Conservation (phyloP, 2,329 filamentous ascomycete genomes). For the Kalmusia sp. region DNA sequence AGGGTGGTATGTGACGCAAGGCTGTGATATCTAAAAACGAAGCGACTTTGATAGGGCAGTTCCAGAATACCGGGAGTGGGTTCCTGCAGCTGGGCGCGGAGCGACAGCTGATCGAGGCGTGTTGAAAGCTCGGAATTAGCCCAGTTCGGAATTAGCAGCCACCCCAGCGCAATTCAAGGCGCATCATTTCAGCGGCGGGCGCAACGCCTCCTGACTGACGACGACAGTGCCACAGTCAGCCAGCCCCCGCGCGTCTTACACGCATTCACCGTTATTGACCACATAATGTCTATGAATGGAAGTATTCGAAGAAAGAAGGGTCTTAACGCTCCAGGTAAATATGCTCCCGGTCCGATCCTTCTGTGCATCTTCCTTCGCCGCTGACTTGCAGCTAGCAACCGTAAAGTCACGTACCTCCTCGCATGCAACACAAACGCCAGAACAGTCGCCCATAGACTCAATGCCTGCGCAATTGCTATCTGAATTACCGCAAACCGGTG, state of each 20-base stretch:
- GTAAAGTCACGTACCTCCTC: conserved; percentile 32
- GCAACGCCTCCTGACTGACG: conserved; percentile 10
- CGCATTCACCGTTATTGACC: background rate
- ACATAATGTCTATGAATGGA: conserved; percentile 33
- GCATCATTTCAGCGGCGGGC: conserved; percentile 5
- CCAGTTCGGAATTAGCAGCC: conserved; percentile 8
- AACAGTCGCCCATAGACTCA: conserved; percentile 34
- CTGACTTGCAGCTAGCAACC: conserved; percentile 9
- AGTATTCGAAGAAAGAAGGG: conserved; percentile 31
- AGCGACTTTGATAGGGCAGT: background rate
- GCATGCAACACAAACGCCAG: conserved; percentile 35
- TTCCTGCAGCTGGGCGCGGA: conserved; percentile 15
- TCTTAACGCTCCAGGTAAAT: conserved; percentile 31
- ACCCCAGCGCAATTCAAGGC: conserved; percentile 6
- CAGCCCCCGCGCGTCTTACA: background rate
- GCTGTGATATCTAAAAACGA: background rate
- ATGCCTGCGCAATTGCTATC: conserved; percentile 37
- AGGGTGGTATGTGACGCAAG: background rate
- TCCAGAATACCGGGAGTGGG: conserved; percentile 7
- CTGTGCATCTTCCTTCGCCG: background rate
- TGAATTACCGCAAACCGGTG: conserved; percentile 23
- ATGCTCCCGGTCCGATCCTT: background rate
- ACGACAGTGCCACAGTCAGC: conserved; percentile 4
- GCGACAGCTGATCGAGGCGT: conserved; percentile 8
- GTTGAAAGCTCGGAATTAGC: conserved; percentile 9